These are phyloP conservation scores for Suhomyces emberorum DNA, from an alignment of 805 yeast species.

Conservation along the genomic window DNA sequence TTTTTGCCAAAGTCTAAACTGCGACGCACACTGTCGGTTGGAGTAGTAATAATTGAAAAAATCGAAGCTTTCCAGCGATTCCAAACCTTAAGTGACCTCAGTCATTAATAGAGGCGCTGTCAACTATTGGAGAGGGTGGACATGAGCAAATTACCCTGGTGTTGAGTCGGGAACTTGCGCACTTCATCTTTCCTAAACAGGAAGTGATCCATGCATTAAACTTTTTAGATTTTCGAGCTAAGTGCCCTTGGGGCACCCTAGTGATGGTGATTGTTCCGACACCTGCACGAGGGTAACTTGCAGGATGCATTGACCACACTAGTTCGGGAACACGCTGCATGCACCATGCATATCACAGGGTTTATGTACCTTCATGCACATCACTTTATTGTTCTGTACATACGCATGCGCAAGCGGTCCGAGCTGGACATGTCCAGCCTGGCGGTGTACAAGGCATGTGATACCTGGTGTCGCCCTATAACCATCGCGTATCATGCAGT, in stretches of 20 bases:
- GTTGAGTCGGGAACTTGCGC: background rate
- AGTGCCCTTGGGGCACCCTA: background rate
- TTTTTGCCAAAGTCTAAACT: too few relatives aligned
- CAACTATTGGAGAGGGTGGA: background rate
- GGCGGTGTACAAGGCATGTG: background rate
- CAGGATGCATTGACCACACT: background rate
- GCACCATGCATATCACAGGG: background rate
- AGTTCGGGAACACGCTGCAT: background rate
- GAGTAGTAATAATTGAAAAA: too few relatives aligned
- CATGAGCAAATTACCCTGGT: background rate
- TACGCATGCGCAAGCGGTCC: background rate
- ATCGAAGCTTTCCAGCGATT: background rate
- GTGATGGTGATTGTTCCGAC: background rate
- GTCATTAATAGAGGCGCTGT: background rate
- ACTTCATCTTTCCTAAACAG: background rate
- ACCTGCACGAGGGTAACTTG: background rate
- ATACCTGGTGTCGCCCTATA: background rate
- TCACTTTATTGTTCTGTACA: background rate
- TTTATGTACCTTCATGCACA: background rate
- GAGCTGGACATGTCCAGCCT: background rate
- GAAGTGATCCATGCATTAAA: too few relatives aligned
- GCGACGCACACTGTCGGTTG: too few relatives aligned
- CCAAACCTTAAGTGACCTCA: background rate
- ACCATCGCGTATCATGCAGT: background rate
- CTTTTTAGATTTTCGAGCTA: background rate